Base-by-base conservation (phyloP, 2,329 filamentous ascomycete genomes). In the Phyllosticta paracitricarpa region DNA sequence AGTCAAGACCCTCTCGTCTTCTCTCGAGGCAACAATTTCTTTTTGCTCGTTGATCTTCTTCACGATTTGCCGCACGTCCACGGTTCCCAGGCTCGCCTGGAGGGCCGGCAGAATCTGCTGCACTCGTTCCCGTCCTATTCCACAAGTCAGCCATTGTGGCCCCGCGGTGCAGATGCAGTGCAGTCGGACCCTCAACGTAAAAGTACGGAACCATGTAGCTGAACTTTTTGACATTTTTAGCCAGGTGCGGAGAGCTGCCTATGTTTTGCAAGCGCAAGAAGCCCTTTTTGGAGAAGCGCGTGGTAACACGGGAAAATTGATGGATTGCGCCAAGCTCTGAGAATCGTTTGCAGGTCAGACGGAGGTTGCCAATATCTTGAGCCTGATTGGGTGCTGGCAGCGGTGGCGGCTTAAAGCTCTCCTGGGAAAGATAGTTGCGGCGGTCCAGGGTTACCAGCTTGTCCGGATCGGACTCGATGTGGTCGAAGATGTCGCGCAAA, bases 171-270 rank as follows among this genome's bases (percentile, higher is more conserved):
- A 70, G 56, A 57, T 65, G 64, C 61, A 62, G 65, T 63, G 54
- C 54, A 62, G 59, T 53, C 62, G 67, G 69, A 82, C 81, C 79
- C 74, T 80, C 74, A 62, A 77, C 76, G 70, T 83, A 84, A 68
- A 84, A 83, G 66, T 80, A 82, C 4, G 81, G 81, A 61, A 84
- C 79, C 71, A 84, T 77, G 69, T 84, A 84, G 64, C 80, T 82
- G 70, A 84, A 83, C 67, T 83, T 83, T 68, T 80, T 82, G 63
- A 84, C 82, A 68, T 82, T 76, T 59, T 73, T 70, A 17, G 81
- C 78, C 22, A 84, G 73, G 68, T 81, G 77, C 19, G 74, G 72
- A 64, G 78, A 77, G 56, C 72, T 71, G 33, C 80, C 76, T 62
- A 84, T 77, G 51, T 74, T 73, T 59, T 80, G 76, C 55, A 84